Base-by-base conservation (phyloP, 495 filamentous ascomycete genomes). In the Daldinia bambusicola region DNA sequence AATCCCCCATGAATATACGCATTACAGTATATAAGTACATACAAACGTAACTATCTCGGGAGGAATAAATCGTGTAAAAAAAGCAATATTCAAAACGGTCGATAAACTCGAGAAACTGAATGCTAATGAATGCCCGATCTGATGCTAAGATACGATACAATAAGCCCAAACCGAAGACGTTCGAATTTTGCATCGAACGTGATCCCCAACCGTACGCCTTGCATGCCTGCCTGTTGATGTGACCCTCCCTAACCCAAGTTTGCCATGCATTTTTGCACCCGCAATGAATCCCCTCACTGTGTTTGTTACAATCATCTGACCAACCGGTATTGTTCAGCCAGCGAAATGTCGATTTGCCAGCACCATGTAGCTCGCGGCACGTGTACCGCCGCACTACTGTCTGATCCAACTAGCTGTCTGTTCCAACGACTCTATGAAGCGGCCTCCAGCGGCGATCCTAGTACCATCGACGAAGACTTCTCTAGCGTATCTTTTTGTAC, bases 201-300 rank as follows among this genome's bases (percentile, higher is more conserved):
- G 43, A 45, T 53, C 43, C 43, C 69, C 26, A 66, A 16, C 69
- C 58, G 37, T 66, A 71, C 69, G 69, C 69, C 69, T 8, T 67
- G 69, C 69, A 52, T 67, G 60, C 64, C 64, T 67, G 60, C 64
- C 64, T 65, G 50, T 48, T 12, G 51, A 72, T 67, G 60, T 14
- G 51, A 67, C 51, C 60, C 48, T 13, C 30, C 60, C 63, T 37
- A 41, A 51, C 64, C 53, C 53, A 72, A 72, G 12, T 53, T 61
- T 52, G 60, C 57, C 64, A 68, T 72, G 64, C 64, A 72, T 67
- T 72, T 72, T 72, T 64, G 58, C 64, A 57, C 43, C 56, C 37
- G 18, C 18, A 59, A 55, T 38, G 31, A 61, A 40, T 48, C 32
- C 62, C 34, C 56, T 66, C 57, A n/a, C 41, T 66, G 45, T 26